A percentile compares a stretch with the other conserved stretches of the same genome.
phyloP scores from a whole-genome alignment of 352 stramenopile genomes.

The Phytophthora uliginosa region DNA sequence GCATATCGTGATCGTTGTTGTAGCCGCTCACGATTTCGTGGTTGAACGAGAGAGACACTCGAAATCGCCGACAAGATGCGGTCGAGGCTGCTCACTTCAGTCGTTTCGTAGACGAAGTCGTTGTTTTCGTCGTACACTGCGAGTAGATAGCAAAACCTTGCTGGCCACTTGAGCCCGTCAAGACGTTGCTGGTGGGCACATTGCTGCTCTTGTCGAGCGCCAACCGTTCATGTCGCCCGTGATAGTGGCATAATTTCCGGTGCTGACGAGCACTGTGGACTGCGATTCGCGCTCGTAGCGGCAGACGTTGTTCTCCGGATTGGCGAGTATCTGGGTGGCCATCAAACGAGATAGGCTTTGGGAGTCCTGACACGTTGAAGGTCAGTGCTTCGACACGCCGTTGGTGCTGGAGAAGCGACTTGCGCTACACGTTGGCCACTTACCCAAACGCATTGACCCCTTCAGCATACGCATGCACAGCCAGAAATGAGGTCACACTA shows the following conservation, averaged over 20 bases:
- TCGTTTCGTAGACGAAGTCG: constrained; percentile 1
- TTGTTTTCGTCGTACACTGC: not conserved
- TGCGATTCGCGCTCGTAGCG: not conserved
- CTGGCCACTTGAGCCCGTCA: not conserved
- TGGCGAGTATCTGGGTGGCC: not conserved
- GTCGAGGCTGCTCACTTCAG: not conserved
- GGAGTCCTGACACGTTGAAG: not conserved
- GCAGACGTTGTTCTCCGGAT: not conserved
- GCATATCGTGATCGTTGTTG: not conserved
- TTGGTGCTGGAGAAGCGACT: not conserved
- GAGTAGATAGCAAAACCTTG: not conserved
- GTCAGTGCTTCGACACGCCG: not conserved
- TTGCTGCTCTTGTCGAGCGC: not conserved
- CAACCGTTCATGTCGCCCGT: not conserved
- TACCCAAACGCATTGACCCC: too few species aligned
- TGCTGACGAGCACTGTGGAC: not conserved
- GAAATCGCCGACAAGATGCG: not conserved
- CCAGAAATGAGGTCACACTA: too few species aligned
- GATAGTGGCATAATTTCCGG: not conserved
- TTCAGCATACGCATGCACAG: too few species aligned
- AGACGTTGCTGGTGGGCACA: not conserved
- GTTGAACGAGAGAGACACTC: not conserved
- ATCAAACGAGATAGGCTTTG: not conserved
- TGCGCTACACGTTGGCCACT: not conserved
- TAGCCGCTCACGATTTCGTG: not conserved